Evolutionary conservation across 768 basidiomycete species (phyloP), one percentile per base, ranked within the genome.

Genomic region (Saitozyma podzolica): DNA sequence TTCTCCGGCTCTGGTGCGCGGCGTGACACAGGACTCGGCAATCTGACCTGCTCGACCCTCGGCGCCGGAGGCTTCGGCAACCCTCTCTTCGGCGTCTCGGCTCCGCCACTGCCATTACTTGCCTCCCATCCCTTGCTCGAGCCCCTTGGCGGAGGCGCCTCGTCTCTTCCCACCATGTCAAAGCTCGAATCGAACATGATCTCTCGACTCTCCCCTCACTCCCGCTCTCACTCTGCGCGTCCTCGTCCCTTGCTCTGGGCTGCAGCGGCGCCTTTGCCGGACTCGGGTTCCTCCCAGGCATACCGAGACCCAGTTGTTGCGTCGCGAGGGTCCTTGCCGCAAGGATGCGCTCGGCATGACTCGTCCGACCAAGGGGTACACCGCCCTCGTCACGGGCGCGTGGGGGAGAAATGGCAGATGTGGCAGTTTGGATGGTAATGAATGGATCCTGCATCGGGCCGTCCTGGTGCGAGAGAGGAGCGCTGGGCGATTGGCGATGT

Each of bases 371-470:
- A 16, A 79, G 71, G 11, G 78, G 76, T 0, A 75, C 60, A 2
- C 75, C 77, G 50, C 59, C 68, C 56, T 76, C 73, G 16, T 58
- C 40, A 40, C 74, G 50, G 2, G 9, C 52, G 0, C 55, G 57
- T n/a, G 57, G 47, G 11, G 59, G 63, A 16, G 58, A 55, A 16
- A 71, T 49, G 29, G 73, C 65, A 11, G 68, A 58, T 6, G 76
- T 79, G 37, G 71, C 74, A 8, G 78, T 76, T 50, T 76, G 73
- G 37, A 77, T 65, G 6, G 76, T 77, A 52, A 76, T 67, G 66
- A 79, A 79, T 17, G 78, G 78, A 56, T 79, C 78, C 9, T 70
- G 67, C 48, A 79, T 69, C 9, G 73, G 40, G n/a, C 76, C 76
- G 47, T 55, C 58, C 63, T 79, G 78, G 59, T 72, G 70, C 11